Evolutionary conservation across 495 filamentous ascomycete genomes (phyloP).

Genomic region (Penicillium malachiteum): DNA sequence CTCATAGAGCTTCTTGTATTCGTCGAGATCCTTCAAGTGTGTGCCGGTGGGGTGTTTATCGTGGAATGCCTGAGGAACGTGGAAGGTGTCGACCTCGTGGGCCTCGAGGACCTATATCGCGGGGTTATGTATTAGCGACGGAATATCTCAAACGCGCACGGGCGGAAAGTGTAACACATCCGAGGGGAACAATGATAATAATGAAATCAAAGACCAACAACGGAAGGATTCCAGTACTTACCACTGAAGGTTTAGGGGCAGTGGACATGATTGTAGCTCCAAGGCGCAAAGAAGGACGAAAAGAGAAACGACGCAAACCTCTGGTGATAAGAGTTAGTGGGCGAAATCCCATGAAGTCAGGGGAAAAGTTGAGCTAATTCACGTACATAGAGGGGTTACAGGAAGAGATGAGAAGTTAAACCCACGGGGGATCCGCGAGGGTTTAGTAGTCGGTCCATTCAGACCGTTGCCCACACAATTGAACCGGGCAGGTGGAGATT

Average conservation of each 20-base stretch:
- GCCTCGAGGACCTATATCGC: conserved; percentile 60
- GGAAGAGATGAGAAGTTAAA: conserved; percentile 3
- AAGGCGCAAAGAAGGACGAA: conserved; percentile 1
- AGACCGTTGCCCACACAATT: conserved; percentile 5
- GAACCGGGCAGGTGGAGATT: conserved; percentile 1
- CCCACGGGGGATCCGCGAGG: conserved; percentile 3
- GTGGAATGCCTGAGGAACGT: conserved; percentile 60
- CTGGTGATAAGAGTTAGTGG: neutral
- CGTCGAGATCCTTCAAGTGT: conserved; percentile 68
- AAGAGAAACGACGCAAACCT: conserved; percentile 2
- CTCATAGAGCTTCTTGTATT: conserved; percentile 92
- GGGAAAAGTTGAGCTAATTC: too few species aligned
- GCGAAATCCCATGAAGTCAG: too few species aligned
- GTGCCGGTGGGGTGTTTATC: conserved; percentile 71
- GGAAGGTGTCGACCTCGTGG: conserved; percentile 81
- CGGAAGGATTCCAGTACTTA: conserved; percentile 31
- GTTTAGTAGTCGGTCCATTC: conserved; percentile 9
- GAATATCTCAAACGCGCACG: neutral
- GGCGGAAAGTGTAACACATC: too few species aligned
- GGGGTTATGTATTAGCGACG: neutral
- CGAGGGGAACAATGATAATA: too few species aligned
- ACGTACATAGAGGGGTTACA: neutral
- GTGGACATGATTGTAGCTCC: conserved; percentile 61
- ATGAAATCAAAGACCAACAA: neutral
- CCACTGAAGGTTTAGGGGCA: conserved; percentile 65